Evolutionary conservation across 2,329 filamentous ascomycete genomes (phyloP), one percentile per base, ranked within the genome.

Genomic region (Zymoseptoria crescenta): DNA sequence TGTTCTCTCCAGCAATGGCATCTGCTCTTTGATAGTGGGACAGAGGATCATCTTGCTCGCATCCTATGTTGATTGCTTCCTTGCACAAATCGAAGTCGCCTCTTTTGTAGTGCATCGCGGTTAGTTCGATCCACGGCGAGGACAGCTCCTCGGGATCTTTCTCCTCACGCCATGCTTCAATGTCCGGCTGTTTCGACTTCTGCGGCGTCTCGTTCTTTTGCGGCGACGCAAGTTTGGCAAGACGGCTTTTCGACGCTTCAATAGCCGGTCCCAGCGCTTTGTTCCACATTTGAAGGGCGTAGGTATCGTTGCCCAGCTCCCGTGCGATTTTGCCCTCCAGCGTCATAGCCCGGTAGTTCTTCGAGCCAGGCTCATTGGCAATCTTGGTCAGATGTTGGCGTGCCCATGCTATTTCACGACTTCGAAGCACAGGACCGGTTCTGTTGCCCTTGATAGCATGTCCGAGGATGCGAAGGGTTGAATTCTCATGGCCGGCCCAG

Each of bases 11-110:
- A 28, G 62, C 60, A 2, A 69, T 64, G 16, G 66, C 62, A 4
- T 64, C 60, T 1, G 75, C 69, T 8, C 74, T 71, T 52, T 73
- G 68, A 57, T 72, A 75, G 62, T 72, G 76, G 0, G 75, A 72
- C n/a, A 72, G 65, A 0, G 77, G 77, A 56, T 80, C 77, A 51
- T 79, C 76, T 52, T 68, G 70, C 59, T 73, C 61, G 19, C 71
- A 65, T 6, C 76, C 77, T 27, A 67, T 69, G 19, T 70, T 59
- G 27, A 75, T 73, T 4, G 69, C 73, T 49, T 68, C 59, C 4
- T 62, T 52, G 53, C 59, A 55, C n/a, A 56, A 60, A 21, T 52
- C 52, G 41, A 49, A 35, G 20, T 59, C 27, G 10, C 49, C 59
- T 20, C 59, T 54, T 20, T 62, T n/a, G 9, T 35, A 55, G 30